Percentiles rank a stretch among this genome's conserved stretches.
Evolutionary conservation across 805 yeast species (phyloP).

Genomic region (Nakazawaea laoshanensis): DNA sequence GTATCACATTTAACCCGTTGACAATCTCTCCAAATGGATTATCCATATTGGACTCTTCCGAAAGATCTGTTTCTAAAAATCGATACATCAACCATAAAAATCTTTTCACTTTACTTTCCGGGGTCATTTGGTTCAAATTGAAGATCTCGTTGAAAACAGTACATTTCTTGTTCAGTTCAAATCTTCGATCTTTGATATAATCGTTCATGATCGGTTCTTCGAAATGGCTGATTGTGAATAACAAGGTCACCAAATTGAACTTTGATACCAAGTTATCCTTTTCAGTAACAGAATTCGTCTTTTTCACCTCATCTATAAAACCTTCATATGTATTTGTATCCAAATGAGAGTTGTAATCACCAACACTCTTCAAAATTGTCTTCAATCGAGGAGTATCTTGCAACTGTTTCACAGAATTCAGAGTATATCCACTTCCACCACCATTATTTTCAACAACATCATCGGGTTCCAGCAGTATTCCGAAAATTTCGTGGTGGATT

Average conservation of each 20-base stretch:
- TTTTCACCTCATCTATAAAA: conserved; percentile 26
- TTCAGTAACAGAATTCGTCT: conserved; percentile 10
- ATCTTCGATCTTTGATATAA: conserved; percentile 15
- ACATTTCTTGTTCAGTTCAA: conserved; percentile 14
- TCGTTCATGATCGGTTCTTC: conserved; percentile 40
- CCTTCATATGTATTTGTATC: conserved; percentile 36
- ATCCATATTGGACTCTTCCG: conserved; percentile 30
- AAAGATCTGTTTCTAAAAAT: conserved; percentile 65
- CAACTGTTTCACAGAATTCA: conserved; percentile 58
- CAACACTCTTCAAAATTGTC: conserved; percentile 79
- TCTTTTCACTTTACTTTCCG: conserved; percentile 59
- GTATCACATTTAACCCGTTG: conserved; percentile 7
- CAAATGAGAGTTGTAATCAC: conserved; percentile 56
- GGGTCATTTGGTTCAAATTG: conserved; percentile 50
- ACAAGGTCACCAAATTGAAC: conserved; percentile 33
- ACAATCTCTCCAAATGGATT: conserved; percentile 20
- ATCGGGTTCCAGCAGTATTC: conserved; percentile 6
- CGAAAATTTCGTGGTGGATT: conserved; percentile 37
- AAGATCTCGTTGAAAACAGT: conserved; percentile 62
- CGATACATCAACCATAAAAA: conserved; percentile 80
- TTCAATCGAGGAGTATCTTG: conserved; percentile 95
- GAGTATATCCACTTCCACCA: conserved; percentile 23
- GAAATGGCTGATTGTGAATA: conserved; percentile 66
- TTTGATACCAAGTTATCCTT: conserved; percentile 1
- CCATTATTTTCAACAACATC: conserved; percentile 13